Evolutionary conservation across 805 yeast genomes (phyloP), one percentile per base, ranked within the genome.

Genomic region (Kodamaea kaohsiungensis): DNA sequence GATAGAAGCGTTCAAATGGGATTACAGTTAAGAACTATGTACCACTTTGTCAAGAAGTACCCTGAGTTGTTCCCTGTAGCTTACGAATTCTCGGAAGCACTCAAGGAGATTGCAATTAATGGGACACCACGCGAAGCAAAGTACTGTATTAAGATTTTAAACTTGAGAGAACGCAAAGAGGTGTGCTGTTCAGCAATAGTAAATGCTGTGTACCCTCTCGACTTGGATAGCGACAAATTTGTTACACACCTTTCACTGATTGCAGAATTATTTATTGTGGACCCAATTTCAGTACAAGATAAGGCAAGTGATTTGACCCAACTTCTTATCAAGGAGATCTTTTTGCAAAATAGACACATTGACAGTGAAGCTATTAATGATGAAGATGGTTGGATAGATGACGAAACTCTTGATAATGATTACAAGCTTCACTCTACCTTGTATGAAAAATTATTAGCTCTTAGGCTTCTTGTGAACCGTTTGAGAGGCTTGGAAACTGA

Each of bases 121-220:
- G 93, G 93, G 0, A 68, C 80, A 1, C 83, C 89, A 1, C 43
- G 62, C 8, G 90, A 86, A 60, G 86, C 93, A 0, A 83, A 78
- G 61, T 88, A 85, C 64, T 79, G 92, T 0, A 71, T 83, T 7
- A 85, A 83, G 62, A 69, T 88, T 6, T 56, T 89, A 7, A 77
- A 83, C 1, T 71, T 82, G n/a, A 68, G 78, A 2, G 66, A 75
- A 2, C 70, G 70, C 49, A 77, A 77, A 22, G 82, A 79, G 16
- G 64, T 69, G 1, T 67, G 73, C 9, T 64, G 77, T 3, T 65
- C 72, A 1, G 67, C 72, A 15, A 68, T 85, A 5, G 69, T 79
- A 35, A 67, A 68, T 2, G 49, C 64, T 0, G 70, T 82, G 7
- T 79, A 83, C 61, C 93, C 91, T 0, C 66, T 87, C 15, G 68